Evolutionary conservation across 164 flowering plant species (phyloP).

Genomic region (Dillenia suffruticosa): DNA sequence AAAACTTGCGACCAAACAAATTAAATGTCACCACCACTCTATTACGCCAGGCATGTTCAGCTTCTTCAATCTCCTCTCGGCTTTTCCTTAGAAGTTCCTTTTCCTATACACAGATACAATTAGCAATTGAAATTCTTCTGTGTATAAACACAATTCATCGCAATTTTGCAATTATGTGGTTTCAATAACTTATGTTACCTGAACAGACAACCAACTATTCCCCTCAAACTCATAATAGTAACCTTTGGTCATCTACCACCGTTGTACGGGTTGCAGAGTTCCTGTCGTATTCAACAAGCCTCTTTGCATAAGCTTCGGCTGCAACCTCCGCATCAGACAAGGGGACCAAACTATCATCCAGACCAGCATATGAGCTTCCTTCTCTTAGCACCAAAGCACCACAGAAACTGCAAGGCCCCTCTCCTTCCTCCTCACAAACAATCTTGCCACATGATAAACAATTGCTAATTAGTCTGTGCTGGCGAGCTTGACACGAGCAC

Average conservation of each 20-base stretch:
- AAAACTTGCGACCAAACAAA: constrained; percentile 94
- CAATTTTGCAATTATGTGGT: not conserved
- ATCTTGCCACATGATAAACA: constrained; percentile 97
- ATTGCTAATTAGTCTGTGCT: constrained; percentile 78
- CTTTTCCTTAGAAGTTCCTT: constrained; percentile 83
- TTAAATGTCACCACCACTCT: constrained; percentile 89
- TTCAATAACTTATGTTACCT: constrained; percentile 36
- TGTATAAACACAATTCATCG: not conserved
- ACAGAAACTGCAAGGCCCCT: constrained; percentile 93
- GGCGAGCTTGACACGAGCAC: constrained; percentile 93
- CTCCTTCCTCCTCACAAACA: constrained; percentile 97
- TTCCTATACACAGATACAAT: constrained; percentile 39
- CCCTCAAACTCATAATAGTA: constrained; percentile 85
- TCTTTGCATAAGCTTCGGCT: constrained; percentile 94
- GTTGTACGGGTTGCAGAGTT: constrained; percentile 91
- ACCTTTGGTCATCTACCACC: constrained; percentile 99
- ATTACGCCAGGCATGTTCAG: constrained; percentile 64
- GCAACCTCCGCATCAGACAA: constrained; percentile 71
- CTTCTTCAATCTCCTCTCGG: constrained; percentile 72
- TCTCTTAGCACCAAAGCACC: constrained; percentile 87
- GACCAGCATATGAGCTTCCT: constrained; percentile 88
- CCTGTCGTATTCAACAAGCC: constrained; percentile 86
- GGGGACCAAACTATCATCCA: constrained; percentile 48
- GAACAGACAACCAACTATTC: constrained; percentile 78
- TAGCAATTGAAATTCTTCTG: not conserved